Percentiles rank a stretch among this genome's conserved stretches.
phyloP scores from a whole-genome alignment of 768 basidiomycete species.

The Mycena sanguinolenta region DNA sequence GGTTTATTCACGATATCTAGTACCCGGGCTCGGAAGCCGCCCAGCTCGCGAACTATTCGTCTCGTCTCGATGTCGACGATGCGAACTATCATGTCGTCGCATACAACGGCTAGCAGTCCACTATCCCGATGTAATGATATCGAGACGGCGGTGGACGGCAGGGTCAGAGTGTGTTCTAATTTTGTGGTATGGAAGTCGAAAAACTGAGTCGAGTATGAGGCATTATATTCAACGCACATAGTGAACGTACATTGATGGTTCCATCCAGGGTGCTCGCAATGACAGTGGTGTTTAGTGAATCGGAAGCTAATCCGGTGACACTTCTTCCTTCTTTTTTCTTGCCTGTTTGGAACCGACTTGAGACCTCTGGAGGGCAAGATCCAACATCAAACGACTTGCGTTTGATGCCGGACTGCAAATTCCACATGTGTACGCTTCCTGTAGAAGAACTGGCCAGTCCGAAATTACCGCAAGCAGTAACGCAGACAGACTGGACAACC shows the following conservation, averaged over 20 bases:
- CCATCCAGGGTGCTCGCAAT: slow-evolving; percentile 92
- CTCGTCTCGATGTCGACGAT: slow-evolving; percentile 93
- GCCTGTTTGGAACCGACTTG: slow-evolving; percentile 57
- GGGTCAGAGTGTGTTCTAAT: slow-evolving; percentile 72
- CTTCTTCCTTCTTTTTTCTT: slow-evolving; percentile 59
- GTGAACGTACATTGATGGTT: slow-evolving; percentile 81
- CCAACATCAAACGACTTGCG: slow-evolving; percentile 84
- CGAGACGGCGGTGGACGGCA: slow-evolving; percentile 79
- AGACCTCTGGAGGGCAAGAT: slow-evolving; percentile 67
- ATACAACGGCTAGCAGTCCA: slow-evolving; percentile 84
- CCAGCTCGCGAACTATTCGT: slow-evolving; percentile 89
- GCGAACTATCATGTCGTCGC: slow-evolving; percentile 89
- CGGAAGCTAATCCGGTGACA: slow-evolving; percentile 88
- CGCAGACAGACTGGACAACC: slow-evolving; percentile 76
- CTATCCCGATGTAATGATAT: slow-evolving; percentile 87
- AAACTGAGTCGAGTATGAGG: slow-evolving; percentile 68
- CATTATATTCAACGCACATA: background rate
- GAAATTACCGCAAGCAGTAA: slow-evolving; percentile 97
- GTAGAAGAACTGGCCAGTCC: slow-evolving; percentile 87
- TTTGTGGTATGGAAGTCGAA: slow-evolving; percentile 95
- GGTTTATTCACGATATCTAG: slow-evolving; percentile 81
- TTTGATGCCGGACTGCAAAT: slow-evolving; percentile 94
- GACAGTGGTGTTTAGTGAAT: slow-evolving; percentile 84
- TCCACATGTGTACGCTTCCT: slow-evolving; percentile 91
- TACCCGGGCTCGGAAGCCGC: slow-evolving; percentile 86